Evolutionary conservation across 768 basidiomycete genomes (phyloP), one percentile per base, ranked within the genome.

Genomic region (Inosperma sp.): DNA sequence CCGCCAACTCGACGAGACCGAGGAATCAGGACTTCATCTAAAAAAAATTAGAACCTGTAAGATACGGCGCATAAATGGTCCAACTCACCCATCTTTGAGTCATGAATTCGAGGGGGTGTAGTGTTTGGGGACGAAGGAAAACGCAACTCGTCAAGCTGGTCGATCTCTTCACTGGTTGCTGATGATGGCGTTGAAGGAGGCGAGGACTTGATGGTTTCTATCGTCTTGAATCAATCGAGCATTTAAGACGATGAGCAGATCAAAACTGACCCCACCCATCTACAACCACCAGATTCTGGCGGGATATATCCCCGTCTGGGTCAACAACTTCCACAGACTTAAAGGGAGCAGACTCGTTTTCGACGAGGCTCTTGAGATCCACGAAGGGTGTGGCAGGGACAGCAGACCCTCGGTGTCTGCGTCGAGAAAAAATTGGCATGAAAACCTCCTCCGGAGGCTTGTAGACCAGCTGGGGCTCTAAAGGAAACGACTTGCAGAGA

Each of bases 251-350:
- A 16, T 41, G 34, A 41, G 30, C 40, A 45, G 14, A 39, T 14
- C 13, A 52, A 45, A 35, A 74, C 77, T 36, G 59, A 86, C 86
- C 63, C 83, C 84, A 84, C 23, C 84, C 86, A 62, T 80, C 73
- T 1, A 86, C 76, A 27, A 85, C 58, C 7, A 74, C 66, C 72
- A 88, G 76, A 61, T 80, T 78, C 43, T 74, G 72, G 27, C 59
- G 60, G n/a, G 72, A 66, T 5, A 79, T 53, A 41, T 80, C 75
- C 3, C 64, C 65, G 19, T 77, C 75, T 29, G 72, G 66, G 41
- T 75, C 68, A 34, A 56, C 54, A n/a, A 59, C 57, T 12, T 59
- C 59, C 1, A 57, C 55, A 27, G 54, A 47, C 10, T 51, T 31
- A 14, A 46, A 40, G 1, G 42, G 48, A 12, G 41, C 22, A 13